Evolutionary conservation across 2,329 filamentous ascomycete genomes (phyloP).

Genomic region (Colletotrichum gigasporum): DNA sequence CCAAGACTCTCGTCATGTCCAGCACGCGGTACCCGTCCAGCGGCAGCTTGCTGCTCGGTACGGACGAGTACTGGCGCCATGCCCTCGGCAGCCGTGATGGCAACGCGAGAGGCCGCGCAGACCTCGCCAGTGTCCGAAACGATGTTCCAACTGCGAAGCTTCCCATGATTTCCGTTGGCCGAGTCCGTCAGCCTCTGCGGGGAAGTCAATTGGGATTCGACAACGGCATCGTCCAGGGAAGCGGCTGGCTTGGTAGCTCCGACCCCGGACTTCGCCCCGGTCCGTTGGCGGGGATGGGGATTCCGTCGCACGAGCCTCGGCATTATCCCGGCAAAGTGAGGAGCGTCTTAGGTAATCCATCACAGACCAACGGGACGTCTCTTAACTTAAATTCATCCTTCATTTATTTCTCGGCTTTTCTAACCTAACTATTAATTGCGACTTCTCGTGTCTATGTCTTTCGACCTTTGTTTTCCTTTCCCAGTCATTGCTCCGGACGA

Average conservation of each 20-base stretch:
- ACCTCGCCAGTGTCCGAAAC: neutral
- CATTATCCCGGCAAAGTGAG: neutral
- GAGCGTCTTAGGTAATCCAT: constrained; percentile 9
- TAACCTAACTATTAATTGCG: too few relatives aligned
- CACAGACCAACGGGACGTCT: too few relatives aligned
- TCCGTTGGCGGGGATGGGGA: constrained; percentile 29
- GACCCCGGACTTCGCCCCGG: constrained; percentile 30
- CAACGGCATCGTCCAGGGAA: neutral
- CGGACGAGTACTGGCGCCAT: constrained; percentile 42
- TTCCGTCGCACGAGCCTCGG: constrained; percentile 25
- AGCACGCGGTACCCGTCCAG: constrained; percentile 88
- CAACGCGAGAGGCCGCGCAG: neutral
- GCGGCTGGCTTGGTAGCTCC: constrained; percentile 17
- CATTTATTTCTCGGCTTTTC: too few relatives aligned
- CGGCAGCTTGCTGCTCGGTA: constrained; percentile 58
- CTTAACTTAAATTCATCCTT: too few relatives aligned
- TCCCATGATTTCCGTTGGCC: neutral
- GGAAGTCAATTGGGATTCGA: constrained; percentile 3
- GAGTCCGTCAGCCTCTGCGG: neutral
- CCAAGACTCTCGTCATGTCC: constrained; percentile 96
- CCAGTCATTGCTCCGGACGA: too few relatives aligned
- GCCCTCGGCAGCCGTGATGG: neutral
- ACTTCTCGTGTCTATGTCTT: too few relatives aligned
- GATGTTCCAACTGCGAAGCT: neutral
- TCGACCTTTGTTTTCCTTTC: too few relatives aligned